Evolutionary conservation across 306 rosid genomes (phyloP), one percentile per base, ranked within the genome.

Genomic region (Geum urbanum): DNA sequence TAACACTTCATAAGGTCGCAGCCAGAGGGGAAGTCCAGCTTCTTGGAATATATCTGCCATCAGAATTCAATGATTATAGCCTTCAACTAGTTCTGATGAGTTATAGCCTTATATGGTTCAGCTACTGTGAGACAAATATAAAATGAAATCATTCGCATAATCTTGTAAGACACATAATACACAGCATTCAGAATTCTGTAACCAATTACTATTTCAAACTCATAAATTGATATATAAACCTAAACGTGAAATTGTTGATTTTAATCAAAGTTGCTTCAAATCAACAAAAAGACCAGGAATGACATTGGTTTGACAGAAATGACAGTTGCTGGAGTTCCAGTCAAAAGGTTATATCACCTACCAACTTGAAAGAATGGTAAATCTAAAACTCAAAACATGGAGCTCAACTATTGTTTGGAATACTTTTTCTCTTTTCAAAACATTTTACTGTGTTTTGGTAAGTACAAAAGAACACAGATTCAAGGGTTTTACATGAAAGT

Each of bases 1-100:
- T 74, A 95, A 83, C 76, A 95, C 91, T 87, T 95, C 99, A 76
- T 95, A 95, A 44, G 97, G 97, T 65, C 97, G 95, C 84, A 95
- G 81, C 99, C 99, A 95, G 74, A 95, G 95, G 53, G 99, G 97
- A 67, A 95, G 95, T 75, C 99, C 99, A 82, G 99, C 99, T 86
- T 95, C 99, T 95, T 95, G 99, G 76, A 95, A 95, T 79, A 95
- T 95, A 81, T 91, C 99, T 95, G 84, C 81, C 83, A 81, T 71
- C 76, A 81, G 72, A 78, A 83, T 70, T 76, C 69, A 84, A 77
- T 57, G 65, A 75, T 69, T 61, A 73, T 69, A 80, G 74, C 74
- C 48, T 75, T 77, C 56, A 74, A 66, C 55, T 71, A 49, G 56
- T 22, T 20, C 32, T 69, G 53, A 73, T 13, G 61, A 12, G 27